phyloP scores from a whole-genome alignment of 768 basidiomycete genomes.

The Agrocybe pediades region DNA sequence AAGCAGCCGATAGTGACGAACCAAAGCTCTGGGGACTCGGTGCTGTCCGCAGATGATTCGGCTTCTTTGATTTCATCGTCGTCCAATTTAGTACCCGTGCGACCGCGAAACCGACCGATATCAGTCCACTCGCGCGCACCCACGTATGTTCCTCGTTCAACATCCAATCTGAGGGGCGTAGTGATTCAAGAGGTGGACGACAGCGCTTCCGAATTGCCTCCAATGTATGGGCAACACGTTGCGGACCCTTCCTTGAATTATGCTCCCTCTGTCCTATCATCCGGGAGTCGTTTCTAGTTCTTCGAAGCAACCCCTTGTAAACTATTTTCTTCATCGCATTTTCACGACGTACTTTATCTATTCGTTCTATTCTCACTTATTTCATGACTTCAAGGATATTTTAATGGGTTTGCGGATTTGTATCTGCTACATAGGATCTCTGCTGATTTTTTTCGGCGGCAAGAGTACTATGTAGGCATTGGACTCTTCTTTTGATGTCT shows the following conservation, averaged over 20 bases:
- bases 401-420: too few species aligned
- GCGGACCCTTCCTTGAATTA: constrained; percentile 21
- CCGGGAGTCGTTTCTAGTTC: constrained; percentile 19
- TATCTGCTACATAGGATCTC: too few species aligned
- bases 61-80: constrained; percentile 12
- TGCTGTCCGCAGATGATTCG: constrained; percentile 1
- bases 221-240: constrained; percentile 22
- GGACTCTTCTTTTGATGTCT: too few species aligned
- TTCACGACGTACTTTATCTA: neutral
- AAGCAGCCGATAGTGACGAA: constrained; percentile 11
- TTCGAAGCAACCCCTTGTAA: neutral
- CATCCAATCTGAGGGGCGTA: constrained; percentile 12
- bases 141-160: constrained; percentile 19
- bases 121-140: constrained; percentile 20
- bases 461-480: too few species aligned
- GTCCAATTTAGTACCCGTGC: constrained; percentile 4
- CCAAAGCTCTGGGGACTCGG: constrained; percentile 3
- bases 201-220: constrained; percentile 15
- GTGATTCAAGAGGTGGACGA: constrained; percentile 12
- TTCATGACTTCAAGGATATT: too few species aligned
- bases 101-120: constrained; percentile 7
- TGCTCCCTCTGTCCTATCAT: constrained; percentile 22
- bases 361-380: neutral
- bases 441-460: too few species aligned
- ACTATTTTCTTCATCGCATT: neutral